Evolutionary conservation across 768 basidiomycete species (phyloP).

Genomic region (Lactarius sanguifluus): DNA sequence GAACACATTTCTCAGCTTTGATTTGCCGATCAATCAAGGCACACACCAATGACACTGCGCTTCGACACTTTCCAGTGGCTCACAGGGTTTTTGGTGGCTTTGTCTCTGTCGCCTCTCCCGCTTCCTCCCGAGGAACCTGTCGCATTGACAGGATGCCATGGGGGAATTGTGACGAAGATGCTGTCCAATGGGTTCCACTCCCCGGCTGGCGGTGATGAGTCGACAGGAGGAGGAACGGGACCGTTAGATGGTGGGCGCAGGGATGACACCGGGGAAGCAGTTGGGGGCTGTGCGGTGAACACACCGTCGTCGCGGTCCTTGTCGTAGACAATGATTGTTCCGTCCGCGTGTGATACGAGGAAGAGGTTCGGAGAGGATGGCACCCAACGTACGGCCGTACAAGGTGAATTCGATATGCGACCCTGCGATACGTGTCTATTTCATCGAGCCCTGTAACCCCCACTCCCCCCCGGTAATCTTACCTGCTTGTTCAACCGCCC

Average conservation of each 20-base stretch:
- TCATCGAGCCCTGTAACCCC: background rate
- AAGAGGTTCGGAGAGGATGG: constrained; percentile 78
- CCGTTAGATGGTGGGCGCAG: constrained; percentile 32
- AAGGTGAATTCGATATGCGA: constrained; percentile 73
- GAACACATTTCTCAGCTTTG: constrained; percentile 11
- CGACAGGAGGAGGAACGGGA: constrained; percentile 30
- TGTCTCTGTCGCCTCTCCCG: constrained; percentile 54
- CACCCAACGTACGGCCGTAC: constrained; percentile 91
- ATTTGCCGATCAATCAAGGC: background rate
- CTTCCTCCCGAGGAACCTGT: constrained; percentile 37
- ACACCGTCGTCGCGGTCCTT: constrained; percentile 85
- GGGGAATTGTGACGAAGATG: constrained; percentile 78
- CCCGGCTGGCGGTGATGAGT: constrained; percentile 37
- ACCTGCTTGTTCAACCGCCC: constrained; percentile 88
- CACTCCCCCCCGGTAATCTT: constrained; percentile 25
- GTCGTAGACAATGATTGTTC: constrained; percentile 86
- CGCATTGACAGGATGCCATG: constrained; percentile 75
- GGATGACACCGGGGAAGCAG: constrained; percentile 32
- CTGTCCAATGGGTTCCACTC: constrained; percentile 78
- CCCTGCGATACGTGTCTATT: constrained; percentile 47
- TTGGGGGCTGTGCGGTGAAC: constrained; percentile 64
- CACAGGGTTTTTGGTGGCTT: constrained; percentile 78
- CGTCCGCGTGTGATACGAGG: constrained; percentile 85
- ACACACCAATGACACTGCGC: constrained; percentile 69
- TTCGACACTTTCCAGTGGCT: constrained; percentile 85